Base-by-base conservation (phyloP, 2,329 filamentous ascomycete species). In the Clarireedia sp. region DNA sequence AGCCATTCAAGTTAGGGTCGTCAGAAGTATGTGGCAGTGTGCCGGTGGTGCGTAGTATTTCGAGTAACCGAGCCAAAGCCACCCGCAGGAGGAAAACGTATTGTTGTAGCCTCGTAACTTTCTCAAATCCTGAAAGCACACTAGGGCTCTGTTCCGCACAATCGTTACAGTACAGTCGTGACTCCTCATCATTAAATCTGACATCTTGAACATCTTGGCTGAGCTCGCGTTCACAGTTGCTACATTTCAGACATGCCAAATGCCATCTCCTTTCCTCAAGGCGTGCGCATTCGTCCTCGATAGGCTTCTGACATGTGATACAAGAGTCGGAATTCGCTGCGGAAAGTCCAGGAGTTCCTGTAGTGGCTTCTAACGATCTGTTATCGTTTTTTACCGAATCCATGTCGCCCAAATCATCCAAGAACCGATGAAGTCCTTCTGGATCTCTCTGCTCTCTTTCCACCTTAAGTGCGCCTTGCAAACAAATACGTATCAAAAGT, bases 81-180 rank as follows among this genome's bases (percentile, higher is more conserved):
- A 99, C 94, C 65, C 89, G 84, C 41, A 99, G 78, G 19, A 99
- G 76, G 71, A 96, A 96, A 5, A 96, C 85, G 68, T 96, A 99
- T 74, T 99, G 92, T 67, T 94, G 87, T 54, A 99, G 76, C 69
- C 95, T 90, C 17, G 89, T 89, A 38, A 96, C 82, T 59, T 83
- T 81, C 58, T 85, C 79, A 66, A 96, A 89, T 0, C 79, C 80
- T n/a, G 72, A 73, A 10, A 61, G 49, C 2, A 75, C 73, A 59
- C 85, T 83, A 8, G 78, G 75, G 50, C 76, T 75, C 62, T 78
- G 77, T 40, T 74, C 72, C 43, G 79, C 79, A 68, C 90, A 95
- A 48, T 74, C 78, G 54, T 71, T 77, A 73, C 94, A 97, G 60
- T 86, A 85, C 2, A 91, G 75, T 59, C 80, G 82, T 62, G 83